Evolutionary conservation across 169 alveolate genomes (phyloP).

Genomic region (Eimeria zaria): DNA sequence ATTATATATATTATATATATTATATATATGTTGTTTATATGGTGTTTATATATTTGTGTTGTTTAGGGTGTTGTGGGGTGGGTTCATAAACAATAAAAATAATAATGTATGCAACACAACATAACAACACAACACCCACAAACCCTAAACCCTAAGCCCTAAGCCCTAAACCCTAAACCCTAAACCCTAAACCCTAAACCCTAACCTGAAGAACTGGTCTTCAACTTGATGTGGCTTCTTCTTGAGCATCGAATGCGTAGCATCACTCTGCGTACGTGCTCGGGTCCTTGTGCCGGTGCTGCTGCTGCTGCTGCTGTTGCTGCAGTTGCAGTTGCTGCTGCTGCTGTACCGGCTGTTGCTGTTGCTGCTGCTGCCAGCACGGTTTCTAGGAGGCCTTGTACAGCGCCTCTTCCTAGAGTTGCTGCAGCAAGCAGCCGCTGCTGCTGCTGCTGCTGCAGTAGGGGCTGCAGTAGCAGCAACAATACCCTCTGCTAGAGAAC

Average conservation of each 20-base stretch:
- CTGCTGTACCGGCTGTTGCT: slow-evolving; percentile 28
- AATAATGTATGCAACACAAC: not conserved
- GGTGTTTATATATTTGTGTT: no score
- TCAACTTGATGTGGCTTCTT: slow-evolving; percentile 14
- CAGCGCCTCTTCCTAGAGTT: slow-evolving; percentile 34
- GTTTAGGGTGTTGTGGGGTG: no score
- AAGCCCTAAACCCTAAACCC: slow-evolving; percentile 56
- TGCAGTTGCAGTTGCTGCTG: slow-evolving; percentile 65
- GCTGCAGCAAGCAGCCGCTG: slow-evolving; percentile 53
- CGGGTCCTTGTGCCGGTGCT: slow-evolving; percentile 10
- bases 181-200: slow-evolving; percentile 46
- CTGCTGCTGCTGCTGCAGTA: slow-evolving; percentile 12
- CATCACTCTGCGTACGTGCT: slow-evolving; percentile 31
- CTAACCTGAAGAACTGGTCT: slow-evolving; percentile 55
- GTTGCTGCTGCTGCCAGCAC: slow-evolving; percentile 55
- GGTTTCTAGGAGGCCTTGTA: slow-evolving; percentile 50
- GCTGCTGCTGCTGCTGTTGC: slow-evolving; percentile 27
- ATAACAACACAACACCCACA: no score
- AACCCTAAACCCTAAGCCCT: slow-evolving; percentile 33
- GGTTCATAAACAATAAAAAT: not conserved
- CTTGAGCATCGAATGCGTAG: slow-evolving; percentile 42
- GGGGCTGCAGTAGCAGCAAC: slow-evolving; percentile 47
- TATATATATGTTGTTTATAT: no score
- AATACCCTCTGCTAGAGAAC: slow-evolving; percentile 17
- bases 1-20: no score